Evolutionary conservation across 2,329 filamentous ascomycete species (phyloP), one percentile per base, ranked within the genome.

Genomic region (Alternaria rosae): DNA sequence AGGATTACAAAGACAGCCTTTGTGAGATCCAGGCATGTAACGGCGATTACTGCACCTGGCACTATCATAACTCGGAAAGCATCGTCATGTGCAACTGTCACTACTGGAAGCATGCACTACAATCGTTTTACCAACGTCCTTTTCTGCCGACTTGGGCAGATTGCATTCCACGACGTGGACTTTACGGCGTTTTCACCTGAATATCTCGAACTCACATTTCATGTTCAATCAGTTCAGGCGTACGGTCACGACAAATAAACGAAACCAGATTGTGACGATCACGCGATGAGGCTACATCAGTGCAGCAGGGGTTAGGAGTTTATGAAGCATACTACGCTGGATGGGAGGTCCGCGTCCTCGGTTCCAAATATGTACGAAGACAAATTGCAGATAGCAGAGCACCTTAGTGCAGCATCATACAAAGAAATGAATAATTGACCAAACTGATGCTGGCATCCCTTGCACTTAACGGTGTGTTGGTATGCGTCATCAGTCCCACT

Each of bases 1-100:
- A 44, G 43, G 44, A 62, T 38, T 53, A 47, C 51, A 61, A 67
- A 57, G 51, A 68, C 61, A 64, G 62, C 67, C 50, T 57, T 26
- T 38, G 70, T 64, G 61, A 58, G 56, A 66, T 43, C 60, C 57
- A 65, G 59, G 38, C 55, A 57, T 28, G 30, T 32, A 43, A 47
- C n/a, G 57, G 51, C 57, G 41, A 26, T 47, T 47, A 15, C 32
- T 52, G 42, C 38, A 30, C 15, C 15, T 35, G 35, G 50, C n/a
- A 32, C 21, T 17, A 7, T 57, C 21, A 47, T 57, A 21, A 21
- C 25, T 41, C 45, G 11, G 20, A 44, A 28, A 23, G 47, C 32
- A 38, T 53, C 47, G 23, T 50, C 48, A 51, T 32, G 32, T 48
- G 47, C 47, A 25, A 25, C 15, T 17, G 35, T 51, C 30, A 25